Evolutionary conservation across 2,329 filamentous ascomycete species (phyloP).

Genomic region (Verticillium zaregamsianum): DNA sequence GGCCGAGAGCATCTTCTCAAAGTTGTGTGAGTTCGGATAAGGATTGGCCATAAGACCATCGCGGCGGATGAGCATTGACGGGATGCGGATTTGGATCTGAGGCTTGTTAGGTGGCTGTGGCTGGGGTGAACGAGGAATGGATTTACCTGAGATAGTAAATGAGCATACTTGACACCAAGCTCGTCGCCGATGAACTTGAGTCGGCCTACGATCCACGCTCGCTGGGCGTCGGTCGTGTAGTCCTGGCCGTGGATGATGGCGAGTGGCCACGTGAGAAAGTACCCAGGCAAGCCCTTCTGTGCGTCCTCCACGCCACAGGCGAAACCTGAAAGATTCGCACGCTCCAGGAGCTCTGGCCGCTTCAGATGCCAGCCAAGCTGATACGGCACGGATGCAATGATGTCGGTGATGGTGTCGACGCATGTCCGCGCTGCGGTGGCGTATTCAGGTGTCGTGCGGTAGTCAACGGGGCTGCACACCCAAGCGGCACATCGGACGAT

Average conservation of each 20-base stretch:
- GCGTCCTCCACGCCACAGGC: slow-evolving; percentile 44
- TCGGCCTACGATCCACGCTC: slow-evolving; percentile 50
- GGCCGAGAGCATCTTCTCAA: slow-evolving; percentile 40
- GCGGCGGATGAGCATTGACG: slow-evolving; percentile 57
- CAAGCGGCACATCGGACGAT: slow-evolving; percentile 58
- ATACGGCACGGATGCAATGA: slow-evolving; percentile 58
- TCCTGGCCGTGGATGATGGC: slow-evolving; percentile 51
- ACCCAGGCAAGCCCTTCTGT: slow-evolving; percentile 52
- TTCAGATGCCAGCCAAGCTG: slow-evolving; percentile 55
- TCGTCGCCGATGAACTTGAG: slow-evolving; percentile 50
- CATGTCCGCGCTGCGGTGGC: slow-evolving; percentile 48
- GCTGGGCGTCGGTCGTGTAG: slow-evolving; percentile 54
- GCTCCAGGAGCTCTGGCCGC: slow-evolving; percentile 34
- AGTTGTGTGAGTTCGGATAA: slow-evolving; percentile 32
- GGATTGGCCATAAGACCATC: slow-evolving; percentile 45
- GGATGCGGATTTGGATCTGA: slow-evolving; percentile 54
- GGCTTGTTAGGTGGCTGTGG: background rate
- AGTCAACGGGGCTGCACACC: slow-evolving; percentile 57
- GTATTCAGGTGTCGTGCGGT: slow-evolving; percentile 59
- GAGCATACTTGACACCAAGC: slow-evolving; percentile 55
- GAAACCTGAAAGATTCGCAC: slow-evolving; percentile 38
- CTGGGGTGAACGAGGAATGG: background rate
- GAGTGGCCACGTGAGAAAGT: slow-evolving; percentile 57
- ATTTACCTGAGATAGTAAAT: slow-evolving; percentile 49
- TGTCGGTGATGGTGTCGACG: slow-evolving; percentile 50